Base-by-base conservation (phyloP, 2,329 filamentous ascomycete species). In the Ophiostoma tasmaniense region DNA sequence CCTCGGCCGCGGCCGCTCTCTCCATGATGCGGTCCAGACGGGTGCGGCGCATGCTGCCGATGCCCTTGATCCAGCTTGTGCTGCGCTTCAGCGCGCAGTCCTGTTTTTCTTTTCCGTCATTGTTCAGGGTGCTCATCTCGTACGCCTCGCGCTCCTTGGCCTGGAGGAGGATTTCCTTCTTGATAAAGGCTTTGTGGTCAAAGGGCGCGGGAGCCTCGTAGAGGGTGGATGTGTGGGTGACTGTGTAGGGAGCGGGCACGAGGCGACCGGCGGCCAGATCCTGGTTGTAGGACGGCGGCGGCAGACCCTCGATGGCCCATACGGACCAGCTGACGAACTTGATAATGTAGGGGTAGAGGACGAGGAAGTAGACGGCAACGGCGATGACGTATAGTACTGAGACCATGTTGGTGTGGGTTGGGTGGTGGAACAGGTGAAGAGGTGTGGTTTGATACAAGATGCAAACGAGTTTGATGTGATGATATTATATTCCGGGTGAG, bases 271-370 rank as follows among this genome's bases (percentile, higher is more conserved):
- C 17, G 11, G 7, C 4, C 2, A 37, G 30, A 1, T 39, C 10
- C 11, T 25, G 7, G 10, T 39, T 22, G 35, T 42, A 39, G 5
- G 35, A 22, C 35, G 35, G 35, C 22, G 35, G 64, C 22, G 64
- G 64, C 5, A 65, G 37, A 8, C 64, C 64, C n/a, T 65, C 64
- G 22, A 65, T 39, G 37, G 35, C 35, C 64, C 64, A 65, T n/a
- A 65, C 64, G 11, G 64, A 37, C 64, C 64, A 65, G 35, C n/a
- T 65, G 64, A 65, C n/a, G 20, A 45, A 39, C 20, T 17, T 3
- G 64, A 65, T 20, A 14, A 65, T 45, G 64, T 42, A 65, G 17
- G 64, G 64, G 64, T 65, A 65, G 37, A 45, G 35, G 13, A 65
- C 22, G 11, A 65, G 37, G 39, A 65, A 65, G 64, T 65, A 65